A percentile compares a stretch with the other conserved stretches of the same genome.
These are phyloP conservation scores for Peronospora belbahrii DNA, from an alignment of 352 stramenopile species.

Conservation along the genomic window DNA sequence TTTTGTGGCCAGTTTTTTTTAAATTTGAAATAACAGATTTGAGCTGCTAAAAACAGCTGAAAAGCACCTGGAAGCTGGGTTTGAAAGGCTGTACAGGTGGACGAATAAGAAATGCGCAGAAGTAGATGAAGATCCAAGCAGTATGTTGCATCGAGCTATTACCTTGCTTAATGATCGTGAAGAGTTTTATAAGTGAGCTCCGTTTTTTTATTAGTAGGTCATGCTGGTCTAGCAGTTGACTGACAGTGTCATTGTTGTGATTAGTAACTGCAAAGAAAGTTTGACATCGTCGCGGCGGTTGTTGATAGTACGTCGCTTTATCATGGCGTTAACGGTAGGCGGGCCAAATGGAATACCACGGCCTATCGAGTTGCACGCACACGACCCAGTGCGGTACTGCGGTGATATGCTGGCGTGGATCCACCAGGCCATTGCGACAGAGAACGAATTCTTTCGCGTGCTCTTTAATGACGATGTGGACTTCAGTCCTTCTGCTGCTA, in stretches of 20 bases:
- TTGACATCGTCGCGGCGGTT: conserved; percentile 44
- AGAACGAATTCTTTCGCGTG: conserved; percentile 74
- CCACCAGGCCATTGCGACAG: conserved; percentile 74
- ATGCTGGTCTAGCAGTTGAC: not conserved
- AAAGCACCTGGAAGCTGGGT: conserved; percentile 79
- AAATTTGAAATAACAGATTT: conserved; percentile 28
- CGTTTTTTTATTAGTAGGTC: not conserved
- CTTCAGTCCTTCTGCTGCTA: conserved; percentile 15
- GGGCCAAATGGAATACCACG: conserved; percentile 64
- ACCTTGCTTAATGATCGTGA: conserved; percentile 46
- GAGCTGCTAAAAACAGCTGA: conserved; percentile 83
- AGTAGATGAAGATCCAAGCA: conserved; percentile 58
- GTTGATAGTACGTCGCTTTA: conserved; percentile 65
- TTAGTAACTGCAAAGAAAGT: conserved; percentile 77
- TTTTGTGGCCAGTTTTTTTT: not conserved
- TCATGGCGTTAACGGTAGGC: conserved; percentile 65
- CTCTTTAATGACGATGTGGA: conserved; percentile 61
- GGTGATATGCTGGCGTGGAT: conserved; percentile 87
- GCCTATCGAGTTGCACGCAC: conserved; percentile 83
- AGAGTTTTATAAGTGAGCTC: conserved; percentile 69
- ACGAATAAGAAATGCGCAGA: conserved; percentile 69
- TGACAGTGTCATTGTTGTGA: not conserved
- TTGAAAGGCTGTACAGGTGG: conserved; percentile 85
- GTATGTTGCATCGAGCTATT: conserved; percentile 60
- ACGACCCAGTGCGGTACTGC: conserved; percentile 83